Conservation (phyloP, 2,329 filamentous ascomycete species). For the Emericellopsis cladophorae region DNA sequence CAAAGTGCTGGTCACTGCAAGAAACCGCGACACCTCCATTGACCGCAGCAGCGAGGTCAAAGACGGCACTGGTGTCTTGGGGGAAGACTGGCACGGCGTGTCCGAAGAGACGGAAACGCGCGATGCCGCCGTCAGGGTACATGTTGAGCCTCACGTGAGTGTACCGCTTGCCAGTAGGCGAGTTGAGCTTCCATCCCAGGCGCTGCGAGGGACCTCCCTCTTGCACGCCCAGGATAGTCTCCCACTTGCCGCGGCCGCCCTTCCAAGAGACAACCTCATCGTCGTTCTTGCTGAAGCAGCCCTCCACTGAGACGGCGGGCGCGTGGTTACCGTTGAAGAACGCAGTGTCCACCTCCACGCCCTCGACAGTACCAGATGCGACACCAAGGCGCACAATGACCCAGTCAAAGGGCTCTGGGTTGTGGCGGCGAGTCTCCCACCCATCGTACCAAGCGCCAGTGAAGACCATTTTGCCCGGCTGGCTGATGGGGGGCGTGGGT, state of each 20-base stretch:
- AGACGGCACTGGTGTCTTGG: conserved; percentile 46
- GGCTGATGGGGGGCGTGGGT: conserved; percentile 47
- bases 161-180: conserved; percentile 51
- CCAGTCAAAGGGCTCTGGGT: conserved; percentile 52
- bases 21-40: conserved; percentile 66
- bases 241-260: conserved; percentile 50
- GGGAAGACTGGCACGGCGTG: conserved; percentile 67
- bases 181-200: conserved; percentile 58
- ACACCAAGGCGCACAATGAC: conserved; percentile 54
- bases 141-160: conserved; percentile 73
- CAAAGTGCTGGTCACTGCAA: conserved; percentile 77
- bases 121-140: conserved; percentile 79
- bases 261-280: conserved; percentile 51
- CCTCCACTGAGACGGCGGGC: conserved; percentile 66
- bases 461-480: conserved; percentile 56
- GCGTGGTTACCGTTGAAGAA: conserved; percentile 78
- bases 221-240: conserved; percentile 55
- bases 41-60: conserved; percentile 67
- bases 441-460: conserved; percentile 61
- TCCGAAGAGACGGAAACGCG: conserved; percentile 66
- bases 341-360: conserved; percentile 69
- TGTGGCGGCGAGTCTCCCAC: conserved; percentile 58
- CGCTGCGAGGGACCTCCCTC: conserved; percentile 64
- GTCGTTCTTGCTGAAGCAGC: conserved; percentile 53
- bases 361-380: conserved; percentile 58